These are phyloP conservation scores for Populus hybrid DNA, from an alignment of 441 rosid species.

Conservation along the genomic window DNA sequence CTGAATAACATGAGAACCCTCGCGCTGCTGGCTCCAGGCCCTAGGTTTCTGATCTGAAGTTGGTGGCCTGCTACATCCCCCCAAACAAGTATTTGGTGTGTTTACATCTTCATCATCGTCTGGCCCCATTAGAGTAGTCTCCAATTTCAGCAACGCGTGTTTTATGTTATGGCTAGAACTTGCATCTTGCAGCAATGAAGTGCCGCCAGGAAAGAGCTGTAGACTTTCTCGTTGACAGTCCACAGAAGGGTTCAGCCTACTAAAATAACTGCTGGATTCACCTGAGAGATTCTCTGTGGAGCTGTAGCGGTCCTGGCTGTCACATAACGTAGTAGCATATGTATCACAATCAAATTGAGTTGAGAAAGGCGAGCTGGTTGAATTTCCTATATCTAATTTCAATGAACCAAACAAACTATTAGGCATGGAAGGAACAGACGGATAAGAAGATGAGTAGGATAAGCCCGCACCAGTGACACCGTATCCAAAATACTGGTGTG, in stretches of 20 bases:
- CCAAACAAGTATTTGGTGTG: constrained; percentile 18
- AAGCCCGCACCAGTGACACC: constrained; percentile 41
- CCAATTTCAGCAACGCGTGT: constrained; percentile 45
- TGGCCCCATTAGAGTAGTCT: constrained; percentile 49
- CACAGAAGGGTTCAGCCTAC: constrained; percentile 33
- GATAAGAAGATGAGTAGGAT: constrained; percentile 40
- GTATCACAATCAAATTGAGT: constrained; percentile 39
- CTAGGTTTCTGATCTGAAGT: constrained; percentile 28
- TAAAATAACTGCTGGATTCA: constrained; percentile 35
- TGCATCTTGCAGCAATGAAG: constrained; percentile 26
- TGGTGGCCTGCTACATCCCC: constrained; percentile 26
- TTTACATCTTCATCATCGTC: constrained; percentile 35
- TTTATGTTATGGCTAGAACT: constrained; percentile 33
- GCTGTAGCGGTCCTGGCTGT: constrained; percentile 50
- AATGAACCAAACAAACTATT: constrained; percentile 34
- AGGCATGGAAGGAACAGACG: constrained; percentile 36
- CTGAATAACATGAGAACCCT: constrained; percentile 27
- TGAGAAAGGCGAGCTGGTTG: constrained; percentile 46
- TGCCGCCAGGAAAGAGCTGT: constrained; percentile 23
- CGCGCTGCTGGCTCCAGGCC: constrained; percentile 31
- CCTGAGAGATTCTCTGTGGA: constrained; percentile 44
- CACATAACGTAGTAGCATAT: constrained; percentile 29
- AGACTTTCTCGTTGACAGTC: constrained; percentile 21
- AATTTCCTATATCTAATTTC: constrained; percentile 33
- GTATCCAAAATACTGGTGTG: constrained; percentile 33